A percentile compares a stretch with the other conserved stretches of the same genome.
Conservation (phyloP, 2,329 filamentous ascomycete genomes). For the Paecilomyces dactylethromorphus region DNA sequence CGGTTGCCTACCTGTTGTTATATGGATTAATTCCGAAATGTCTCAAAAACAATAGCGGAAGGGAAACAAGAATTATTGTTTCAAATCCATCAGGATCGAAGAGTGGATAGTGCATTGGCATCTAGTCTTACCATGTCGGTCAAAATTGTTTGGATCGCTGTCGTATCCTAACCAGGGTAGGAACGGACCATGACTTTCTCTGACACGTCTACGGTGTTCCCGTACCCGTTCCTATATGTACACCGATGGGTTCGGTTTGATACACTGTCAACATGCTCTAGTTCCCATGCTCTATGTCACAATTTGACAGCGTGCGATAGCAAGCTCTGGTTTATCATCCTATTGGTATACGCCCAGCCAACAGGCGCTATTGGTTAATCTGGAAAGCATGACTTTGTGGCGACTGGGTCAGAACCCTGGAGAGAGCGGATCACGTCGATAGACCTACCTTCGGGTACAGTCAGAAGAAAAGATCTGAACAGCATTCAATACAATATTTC, state of each 20-base stretch:
- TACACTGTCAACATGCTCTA: too few relatives aligned
- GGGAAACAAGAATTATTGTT: background rate
- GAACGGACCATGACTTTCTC: background rate
- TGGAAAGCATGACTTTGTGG: background rate
- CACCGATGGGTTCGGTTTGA: background rate
- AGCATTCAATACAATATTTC: background rate
- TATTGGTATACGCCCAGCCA: background rate
- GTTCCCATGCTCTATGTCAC: background rate
- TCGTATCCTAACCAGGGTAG: background rate
- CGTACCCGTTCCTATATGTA: background rate
- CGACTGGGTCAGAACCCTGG: background rate
- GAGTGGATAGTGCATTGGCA: background rate
- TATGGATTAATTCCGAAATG: constrained; percentile 20
- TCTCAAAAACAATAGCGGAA: background rate
- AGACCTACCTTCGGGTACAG: background rate
- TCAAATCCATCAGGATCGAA: background rate
- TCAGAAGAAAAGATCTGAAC: background rate
- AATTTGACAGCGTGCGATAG: background rate
- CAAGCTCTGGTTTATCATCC: background rate
- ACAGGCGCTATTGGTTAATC: background rate
- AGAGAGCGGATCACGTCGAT: background rate
- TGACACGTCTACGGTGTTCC: background rate
- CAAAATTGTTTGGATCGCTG: background rate
- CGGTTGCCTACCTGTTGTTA: constrained; percentile 37
- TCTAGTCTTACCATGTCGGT: background rate